These are phyloP conservation scores for Flagelloscypha sp. DNA, from an alignment of 768 basidiomycete genomes.

Conservation along the genomic window DNA sequence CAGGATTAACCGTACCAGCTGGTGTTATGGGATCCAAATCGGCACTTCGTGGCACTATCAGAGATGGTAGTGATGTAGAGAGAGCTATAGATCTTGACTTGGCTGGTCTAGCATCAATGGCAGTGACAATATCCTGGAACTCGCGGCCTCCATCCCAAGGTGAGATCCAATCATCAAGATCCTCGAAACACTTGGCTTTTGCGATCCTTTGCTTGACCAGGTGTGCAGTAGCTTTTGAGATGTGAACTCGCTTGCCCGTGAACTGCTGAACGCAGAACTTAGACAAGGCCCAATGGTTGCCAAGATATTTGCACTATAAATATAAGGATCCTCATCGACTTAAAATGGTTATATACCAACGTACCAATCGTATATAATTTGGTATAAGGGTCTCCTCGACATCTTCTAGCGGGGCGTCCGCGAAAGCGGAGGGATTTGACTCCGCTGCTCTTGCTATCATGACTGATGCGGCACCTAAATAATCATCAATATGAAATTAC, in stretches of 20 bases:
- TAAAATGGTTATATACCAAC: conserved; percentile 5
- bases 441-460: conserved; percentile 98
- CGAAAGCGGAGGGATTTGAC: conserved; percentile 85
- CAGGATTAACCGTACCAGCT: conserved; percentile 45
- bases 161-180: conserved; percentile 42
- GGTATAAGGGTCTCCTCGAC: conserved; percentile 64
- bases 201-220: conserved; percentile 44
- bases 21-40: conserved; percentile 31
- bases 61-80: conserved; percentile 4
- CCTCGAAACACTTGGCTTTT: conserved; percentile 55
- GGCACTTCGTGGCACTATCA: background rate
- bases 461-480: conserved; percentile 70
- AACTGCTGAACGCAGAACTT: conserved; percentile 86
- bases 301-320: conserved; percentile 59
- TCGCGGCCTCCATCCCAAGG: conserved; percentile 56
- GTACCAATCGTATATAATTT: conserved; percentile 65
- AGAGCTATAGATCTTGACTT: conserved; percentile 2
- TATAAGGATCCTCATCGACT: conserved; percentile 1
- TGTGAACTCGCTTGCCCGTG: conserved; percentile 51
- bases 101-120: conserved; percentile 35
- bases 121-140: conserved; percentile 42
- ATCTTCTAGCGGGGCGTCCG: conserved; percentile 55
- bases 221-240: conserved; percentile 54
- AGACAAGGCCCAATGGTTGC: conserved; percentile 75
- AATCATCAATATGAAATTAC: background rate